phyloP scores from a whole-genome alignment of 2,329 filamentous ascomycete species.

The Chaetomium sp. region DNA sequence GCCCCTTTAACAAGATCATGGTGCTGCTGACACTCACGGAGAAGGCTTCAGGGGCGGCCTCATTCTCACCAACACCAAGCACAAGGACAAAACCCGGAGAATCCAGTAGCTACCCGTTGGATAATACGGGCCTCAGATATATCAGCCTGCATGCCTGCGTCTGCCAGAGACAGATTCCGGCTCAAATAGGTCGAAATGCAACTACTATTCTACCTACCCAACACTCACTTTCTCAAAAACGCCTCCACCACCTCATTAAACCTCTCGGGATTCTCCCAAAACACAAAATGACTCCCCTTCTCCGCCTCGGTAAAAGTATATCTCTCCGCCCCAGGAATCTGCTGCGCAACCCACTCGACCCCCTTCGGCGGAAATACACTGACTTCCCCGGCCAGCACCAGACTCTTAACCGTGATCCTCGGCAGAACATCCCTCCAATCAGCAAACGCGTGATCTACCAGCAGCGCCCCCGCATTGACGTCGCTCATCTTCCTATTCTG shows the following conservation, averaged over 20 bases:
- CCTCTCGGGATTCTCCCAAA: slow-evolving; percentile 40
- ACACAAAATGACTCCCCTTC: slow-evolving; percentile 41
- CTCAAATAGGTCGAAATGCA: too few species aligned
- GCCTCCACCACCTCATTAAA: slow-evolving; percentile 40
- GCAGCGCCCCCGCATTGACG: slow-evolving; percentile 34
- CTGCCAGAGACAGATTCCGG: too few species aligned
- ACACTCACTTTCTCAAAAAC: slow-evolving; percentile 27
- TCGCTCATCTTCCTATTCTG: slow-evolving; percentile 38
- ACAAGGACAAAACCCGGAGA: too few species aligned
- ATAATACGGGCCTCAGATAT: too few species aligned
- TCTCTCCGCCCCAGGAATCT: slow-evolving; percentile 36
- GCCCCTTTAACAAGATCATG: too few species aligned
- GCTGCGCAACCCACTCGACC: slow-evolving; percentile 36
- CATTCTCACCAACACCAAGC: too few species aligned
- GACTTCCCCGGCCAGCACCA: slow-evolving; percentile 35
- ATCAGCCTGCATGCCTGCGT: too few species aligned
- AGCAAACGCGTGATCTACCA: slow-evolving; percentile 35
- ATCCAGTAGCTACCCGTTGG: too few species aligned
- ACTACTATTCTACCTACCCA: too few species aligned
- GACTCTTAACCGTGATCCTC: slow-evolving; percentile 36
- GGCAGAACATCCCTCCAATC: slow-evolving; percentile 41
- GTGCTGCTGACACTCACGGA: too few species aligned
- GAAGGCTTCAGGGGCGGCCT: too few species aligned
- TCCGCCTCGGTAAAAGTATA: slow-evolving; percentile 39
- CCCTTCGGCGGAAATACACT: neutral